These are phyloP conservation scores for Cryptococcus neoformans DNA, from an alignment of 1,284 basidiomycete genomes.

Conservation along the genomic window DNA sequence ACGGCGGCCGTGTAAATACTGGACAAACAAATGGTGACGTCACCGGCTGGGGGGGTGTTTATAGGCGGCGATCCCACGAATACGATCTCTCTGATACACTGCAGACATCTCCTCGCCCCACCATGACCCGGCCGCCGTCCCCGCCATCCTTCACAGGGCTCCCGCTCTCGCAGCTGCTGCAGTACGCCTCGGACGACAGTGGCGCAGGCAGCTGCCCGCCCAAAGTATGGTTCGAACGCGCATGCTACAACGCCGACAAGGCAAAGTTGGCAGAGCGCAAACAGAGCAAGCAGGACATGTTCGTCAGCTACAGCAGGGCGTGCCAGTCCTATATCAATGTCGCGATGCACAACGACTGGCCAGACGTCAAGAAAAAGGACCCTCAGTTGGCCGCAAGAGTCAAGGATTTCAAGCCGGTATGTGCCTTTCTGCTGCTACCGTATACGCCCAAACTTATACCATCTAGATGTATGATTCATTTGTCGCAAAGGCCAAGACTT, in stretches of 20 bases:
- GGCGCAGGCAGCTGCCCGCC: constrained; percentile 15
- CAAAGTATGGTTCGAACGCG: constrained; percentile 43
- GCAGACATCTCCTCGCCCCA: not conserved
- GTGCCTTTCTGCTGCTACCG: constrained; percentile 7
- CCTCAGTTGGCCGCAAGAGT: constrained; percentile 28
- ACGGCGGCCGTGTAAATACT: not conserved
- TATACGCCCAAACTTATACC: not conserved
- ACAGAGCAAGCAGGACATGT: constrained; percentile 36
- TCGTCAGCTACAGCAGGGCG: constrained; percentile 38
- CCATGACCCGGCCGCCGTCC: not conserved
- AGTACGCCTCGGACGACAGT: not conserved
- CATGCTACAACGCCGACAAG: constrained; percentile 34
- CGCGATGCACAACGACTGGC: constrained; percentile 27
- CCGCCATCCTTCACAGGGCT: constrained; percentile 10
- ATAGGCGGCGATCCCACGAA: too few relatives aligned
- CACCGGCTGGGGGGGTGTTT: not conserved
- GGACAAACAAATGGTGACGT: not conserved
- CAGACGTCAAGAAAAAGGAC: constrained; percentile 28
- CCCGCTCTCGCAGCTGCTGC: constrained; percentile 7
- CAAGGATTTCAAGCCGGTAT: constrained; percentile 40
- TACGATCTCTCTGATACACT: not conserved
- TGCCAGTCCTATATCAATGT: constrained; percentile 26
- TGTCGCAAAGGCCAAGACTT: constrained; percentile 34
- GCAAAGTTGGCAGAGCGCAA: constrained; percentile 38
- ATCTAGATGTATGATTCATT: constrained; percentile 19